Percentiles rank a stretch among this genome's conserved stretches.
phyloP scores from a whole-genome alignment of 2,329 filamentous ascomycete genomes.

The Ophiosphaerella herpotricha region DNA sequence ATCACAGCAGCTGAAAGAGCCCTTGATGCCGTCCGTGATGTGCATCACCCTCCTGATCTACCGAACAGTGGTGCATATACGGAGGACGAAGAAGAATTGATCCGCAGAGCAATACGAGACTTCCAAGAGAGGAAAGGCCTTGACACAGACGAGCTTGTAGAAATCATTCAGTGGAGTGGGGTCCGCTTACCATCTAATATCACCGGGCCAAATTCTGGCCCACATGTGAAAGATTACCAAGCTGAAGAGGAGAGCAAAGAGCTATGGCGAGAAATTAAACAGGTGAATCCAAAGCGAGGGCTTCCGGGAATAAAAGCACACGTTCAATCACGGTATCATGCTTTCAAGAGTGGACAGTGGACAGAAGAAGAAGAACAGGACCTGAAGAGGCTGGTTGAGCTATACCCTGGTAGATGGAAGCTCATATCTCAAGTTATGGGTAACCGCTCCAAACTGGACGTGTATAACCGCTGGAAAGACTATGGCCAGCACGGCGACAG shows the following conservation, averaged over 20 bases:
- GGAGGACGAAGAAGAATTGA: slow-evolving; percentile 26
- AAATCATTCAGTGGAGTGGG: slow-evolving; percentile 23
- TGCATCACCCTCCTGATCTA: slow-evolving; percentile 20
- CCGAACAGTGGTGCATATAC: slow-evolving; percentile 21
- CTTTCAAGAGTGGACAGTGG: slow-evolving; percentile 67
- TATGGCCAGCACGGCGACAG: slow-evolving; percentile 64
- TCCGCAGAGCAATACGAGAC: slow-evolving; percentile 26
- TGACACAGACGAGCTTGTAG: slow-evolving; percentile 20
- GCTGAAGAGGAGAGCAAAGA: slow-evolving; percentile 16
- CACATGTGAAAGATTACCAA: slow-evolving; percentile 1
- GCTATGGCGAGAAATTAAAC: slow-evolving; percentile 41
- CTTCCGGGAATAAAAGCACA: slow-evolving; percentile 44
- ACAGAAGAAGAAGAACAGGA: slow-evolving; percentile 62
- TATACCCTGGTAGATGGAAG: slow-evolving; percentile 64
- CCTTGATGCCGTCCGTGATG: slow-evolving; percentile 9
- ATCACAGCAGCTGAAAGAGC: slow-evolving; percentile 20
- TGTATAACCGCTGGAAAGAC: slow-evolving; percentile 72
- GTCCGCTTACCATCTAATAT: too few relatives aligned
- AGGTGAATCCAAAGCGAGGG: slow-evolving; percentile 39
- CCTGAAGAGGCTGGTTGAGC: slow-evolving; percentile 54
- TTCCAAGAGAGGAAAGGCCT: slow-evolving; percentile 23
- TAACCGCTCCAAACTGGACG: slow-evolving; percentile 67
- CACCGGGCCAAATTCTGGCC: too few relatives aligned
- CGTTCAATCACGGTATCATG: slow-evolving; percentile 68
- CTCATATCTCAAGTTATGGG: slow-evolving; percentile 63